These are phyloP conservation scores for Suhomyces maxii DNA, from an alignment of 1,139 yeast genomes.

Conservation along the genomic window DNA sequence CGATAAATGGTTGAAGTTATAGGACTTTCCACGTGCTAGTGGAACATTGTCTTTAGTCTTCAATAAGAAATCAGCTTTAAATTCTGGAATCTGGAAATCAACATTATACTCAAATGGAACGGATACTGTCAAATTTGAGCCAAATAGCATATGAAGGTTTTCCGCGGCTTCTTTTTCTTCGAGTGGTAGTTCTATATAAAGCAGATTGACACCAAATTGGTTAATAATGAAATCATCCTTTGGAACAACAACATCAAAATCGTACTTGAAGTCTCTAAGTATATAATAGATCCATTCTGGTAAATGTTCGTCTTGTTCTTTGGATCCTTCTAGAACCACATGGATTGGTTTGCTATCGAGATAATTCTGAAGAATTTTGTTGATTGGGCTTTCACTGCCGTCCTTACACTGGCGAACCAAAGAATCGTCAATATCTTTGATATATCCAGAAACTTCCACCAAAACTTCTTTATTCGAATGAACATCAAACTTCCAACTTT, in stretches of 20 bases:
- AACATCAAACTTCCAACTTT: slow-evolving; percentile 17
- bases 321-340: slow-evolving; percentile 21
- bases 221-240: slow-evolving; percentile 2
- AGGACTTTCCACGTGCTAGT: slow-evolving; percentile 16
- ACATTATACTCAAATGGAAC: slow-evolving; percentile 12
- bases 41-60: slow-evolving; percentile 7
- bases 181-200: slow-evolving; percentile 14
- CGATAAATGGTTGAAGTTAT: slow-evolving; percentile 11
- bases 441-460: slow-evolving; percentile 17
- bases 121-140: slow-evolving; percentile 14
- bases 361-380: slow-evolving; percentile 21
- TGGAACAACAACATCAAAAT: slow-evolving; percentile 13
- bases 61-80: slow-evolving; percentile 15
- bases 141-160: slow-evolving; percentile 5
- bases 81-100: slow-evolving; percentile 18
- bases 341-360: slow-evolving; percentile 22
- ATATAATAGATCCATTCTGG: slow-evolving; percentile 30
- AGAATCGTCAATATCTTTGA: slow-evolving; percentile 19
- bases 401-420: slow-evolving; percentile 20
- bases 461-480: slow-evolving; percentile 18
- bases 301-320: slow-evolving; percentile 15
- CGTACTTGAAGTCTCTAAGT: slow-evolving; percentile 16
- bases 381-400: slow-evolving; percentile 25
- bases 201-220: slow-evolving; percentile 1
- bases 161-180: neutral